phyloP scores from a whole-genome alignment of 495 filamentous ascomycete genomes.

The Xylaria venustula region DNA sequence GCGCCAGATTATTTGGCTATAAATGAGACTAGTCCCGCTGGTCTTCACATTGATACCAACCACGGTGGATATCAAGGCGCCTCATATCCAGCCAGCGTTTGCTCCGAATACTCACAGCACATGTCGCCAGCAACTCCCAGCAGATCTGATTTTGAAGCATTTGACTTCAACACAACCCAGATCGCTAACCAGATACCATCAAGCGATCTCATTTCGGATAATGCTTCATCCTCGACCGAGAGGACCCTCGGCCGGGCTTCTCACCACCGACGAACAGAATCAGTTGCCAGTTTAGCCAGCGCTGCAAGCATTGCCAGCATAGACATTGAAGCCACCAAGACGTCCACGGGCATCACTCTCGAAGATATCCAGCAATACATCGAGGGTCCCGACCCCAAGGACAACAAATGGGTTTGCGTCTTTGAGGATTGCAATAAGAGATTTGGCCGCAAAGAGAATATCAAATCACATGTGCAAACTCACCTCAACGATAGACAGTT shows the following conservation, averaged over 20 bases:
- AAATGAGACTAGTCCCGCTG: constrained; percentile 49
- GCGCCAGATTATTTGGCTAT: constrained; percentile 56
- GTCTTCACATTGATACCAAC: constrained; percentile 48
- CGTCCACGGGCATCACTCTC: constrained; percentile 72
- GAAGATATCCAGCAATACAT: constrained; percentile 89
- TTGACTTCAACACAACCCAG: constrained; percentile 35
- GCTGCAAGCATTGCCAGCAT: constrained; percentile 55
- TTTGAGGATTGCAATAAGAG: constrained; percentile 77
- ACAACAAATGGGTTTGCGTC: constrained; percentile 83
- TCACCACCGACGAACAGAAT: constrained; percentile 48
- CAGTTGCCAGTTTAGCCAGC: constrained; percentile 46
- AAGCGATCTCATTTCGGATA: neutral
- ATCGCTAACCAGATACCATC: constrained; percentile 18
- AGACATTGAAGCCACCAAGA: constrained; percentile 56
- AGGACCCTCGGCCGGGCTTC: constrained; percentile 32
- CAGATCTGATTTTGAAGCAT: constrained; percentile 27
- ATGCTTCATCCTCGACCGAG: constrained; percentile 15
- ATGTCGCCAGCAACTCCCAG: constrained; percentile 40
- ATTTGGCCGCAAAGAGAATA: constrained; percentile 94
- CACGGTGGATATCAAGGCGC: constrained; percentile 34
- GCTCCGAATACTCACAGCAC: constrained; percentile 34
- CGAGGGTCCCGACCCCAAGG: constrained; percentile 67
- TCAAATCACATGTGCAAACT: constrained; percentile 95
- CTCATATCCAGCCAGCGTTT: constrained; percentile 22
- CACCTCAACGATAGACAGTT: constrained; percentile 95